These are phyloP conservation scores for Russula vinacea DNA, from an alignment of 768 basidiomycete species.

Conservation along the genomic window DNA sequence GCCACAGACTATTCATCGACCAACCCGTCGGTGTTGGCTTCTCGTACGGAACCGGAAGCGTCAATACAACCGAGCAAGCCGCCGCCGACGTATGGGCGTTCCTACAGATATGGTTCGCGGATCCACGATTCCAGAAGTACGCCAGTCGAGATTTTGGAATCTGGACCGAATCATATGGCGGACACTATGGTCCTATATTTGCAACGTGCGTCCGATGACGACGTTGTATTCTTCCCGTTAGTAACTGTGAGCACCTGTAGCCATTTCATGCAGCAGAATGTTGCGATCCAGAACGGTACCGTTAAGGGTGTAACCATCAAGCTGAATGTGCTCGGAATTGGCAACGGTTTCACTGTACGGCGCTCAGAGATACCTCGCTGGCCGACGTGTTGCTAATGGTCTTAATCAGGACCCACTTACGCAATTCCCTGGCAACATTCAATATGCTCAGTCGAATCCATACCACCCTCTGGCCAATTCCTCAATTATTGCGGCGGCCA, in stretches of 20 bases:
- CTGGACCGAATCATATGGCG: constrained; percentile 58
- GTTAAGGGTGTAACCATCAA: too few relatives aligned
- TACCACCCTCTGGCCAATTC: constrained; percentile 51
- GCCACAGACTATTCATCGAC: constrained; percentile 49
- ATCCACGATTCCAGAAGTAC: constrained; percentile 51
- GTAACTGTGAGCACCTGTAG: constrained; percentile 23
- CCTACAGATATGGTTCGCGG: constrained; percentile 61
- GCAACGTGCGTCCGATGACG: constrained; percentile 33
- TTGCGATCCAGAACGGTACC: constrained; percentile 48
- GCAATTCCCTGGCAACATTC: constrained; percentile 58
- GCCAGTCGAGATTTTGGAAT: constrained; percentile 48
- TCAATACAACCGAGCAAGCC: constrained; percentile 52
- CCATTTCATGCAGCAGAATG: constrained; percentile 59
- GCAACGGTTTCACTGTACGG: constrained; percentile 57
- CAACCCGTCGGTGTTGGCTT: constrained; percentile 63
- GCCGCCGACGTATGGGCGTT: constrained; percentile 60
- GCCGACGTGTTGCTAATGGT: background rate
- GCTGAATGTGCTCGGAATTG: constrained; percentile 49
- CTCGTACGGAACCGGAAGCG: constrained; percentile 51
- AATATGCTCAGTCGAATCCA: constrained; percentile 53
- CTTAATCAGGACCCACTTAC: constrained; percentile 38
- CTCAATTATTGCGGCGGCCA: constrained; percentile 43
- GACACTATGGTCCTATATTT: constrained; percentile 42
- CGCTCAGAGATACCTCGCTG: background rate
- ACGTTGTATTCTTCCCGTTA: background rate